Percentiles rank a stretch among this genome's conserved stretches.
Evolutionary conservation across 768 basidiomycete genomes (phyloP).

Genomic region (Xerocomus brunneocitrinus): DNA sequence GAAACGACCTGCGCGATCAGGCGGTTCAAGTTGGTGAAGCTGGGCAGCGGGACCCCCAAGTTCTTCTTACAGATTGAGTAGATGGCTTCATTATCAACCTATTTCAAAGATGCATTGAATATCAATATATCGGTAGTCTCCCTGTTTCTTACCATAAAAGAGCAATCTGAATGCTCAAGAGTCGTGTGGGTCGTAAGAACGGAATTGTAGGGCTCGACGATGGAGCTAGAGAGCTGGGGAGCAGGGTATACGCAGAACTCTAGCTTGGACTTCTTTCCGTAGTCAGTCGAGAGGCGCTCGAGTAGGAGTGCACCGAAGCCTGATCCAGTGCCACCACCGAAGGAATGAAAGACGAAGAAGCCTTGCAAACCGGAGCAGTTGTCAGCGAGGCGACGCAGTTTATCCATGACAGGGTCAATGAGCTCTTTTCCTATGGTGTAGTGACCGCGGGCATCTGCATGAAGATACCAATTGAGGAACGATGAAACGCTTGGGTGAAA

Average conservation of each 20-base stretch:
- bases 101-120: conserved; percentile 9
- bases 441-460: conserved; percentile 92
- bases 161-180: conserved; percentile 99
- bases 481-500: conserved; percentile 7
- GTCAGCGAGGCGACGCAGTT: conserved; percentile 92
- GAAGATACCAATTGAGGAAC: conserved; percentile 5
- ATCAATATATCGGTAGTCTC: neutral
- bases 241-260: conserved; percentile 99
- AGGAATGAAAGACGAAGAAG: conserved; percentile 99
- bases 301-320: conserved; percentile 97
- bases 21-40: conserved; percentile 91
- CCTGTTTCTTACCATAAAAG: conserved; percentile 77
- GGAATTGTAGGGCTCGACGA: conserved; percentile 99
- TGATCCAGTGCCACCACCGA: conserved; percentile 99
- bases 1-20: conserved; percentile 99
- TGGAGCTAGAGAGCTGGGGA: conserved; percentile 88
- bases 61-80: conserved; percentile 99
- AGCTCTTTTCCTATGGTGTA: conserved; percentile 99
- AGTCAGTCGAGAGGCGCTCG: conserved; percentile 95
- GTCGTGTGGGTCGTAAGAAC: conserved; percentile 98
- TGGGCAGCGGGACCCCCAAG: conserved; percentile 77
- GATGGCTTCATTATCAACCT: conserved; percentile 99
- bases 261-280: conserved; percentile 98
- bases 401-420: conserved; percentile 96
- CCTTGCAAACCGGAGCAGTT: conserved; percentile 98